phyloP scores from a whole-genome alignment of 306 rosid genomes.

The Gastrolobium villosum region DNA sequence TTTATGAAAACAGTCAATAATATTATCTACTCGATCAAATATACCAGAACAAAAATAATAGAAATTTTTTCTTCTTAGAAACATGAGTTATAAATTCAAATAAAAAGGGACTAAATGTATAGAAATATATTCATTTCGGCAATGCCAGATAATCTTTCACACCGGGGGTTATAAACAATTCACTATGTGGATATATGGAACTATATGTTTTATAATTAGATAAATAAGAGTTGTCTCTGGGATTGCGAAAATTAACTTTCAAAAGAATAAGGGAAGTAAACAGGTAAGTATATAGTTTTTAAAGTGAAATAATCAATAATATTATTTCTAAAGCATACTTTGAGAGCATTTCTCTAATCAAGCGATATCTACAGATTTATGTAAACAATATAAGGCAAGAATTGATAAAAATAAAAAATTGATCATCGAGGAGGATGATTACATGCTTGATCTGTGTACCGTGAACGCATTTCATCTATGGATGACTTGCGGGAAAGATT shows the following conservation, averaged over 20 bases:
- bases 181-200: background rate
- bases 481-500: too few relatives aligned
- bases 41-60: too few relatives aligned
- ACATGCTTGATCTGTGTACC: background rate
- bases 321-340: background rate
- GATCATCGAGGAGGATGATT: too few relatives aligned
- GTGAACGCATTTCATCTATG: too few relatives aligned
- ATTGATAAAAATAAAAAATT: background rate
- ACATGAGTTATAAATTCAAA: too few relatives aligned
- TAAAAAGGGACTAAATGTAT: too few relatives aligned
- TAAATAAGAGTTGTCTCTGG: conserved; percentile 26
- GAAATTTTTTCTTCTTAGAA: too few relatives aligned
- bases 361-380: background rate
- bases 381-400: conserved; percentile 2
- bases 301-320: conserved; percentile 10
- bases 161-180: too few relatives aligned
- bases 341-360: conserved; percentile 21
- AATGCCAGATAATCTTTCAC: too few relatives aligned
- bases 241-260: conserved; percentile 4
- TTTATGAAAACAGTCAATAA: too few relatives aligned
- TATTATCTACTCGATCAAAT: too few relatives aligned
- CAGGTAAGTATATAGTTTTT: background rate
- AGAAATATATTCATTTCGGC: too few relatives aligned
- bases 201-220: background rate
- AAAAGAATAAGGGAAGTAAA: conserved; percentile 2